Base-by-base conservation (phyloP, 108 stramenopile species). In the Parietichytrium sp. region DNA sequence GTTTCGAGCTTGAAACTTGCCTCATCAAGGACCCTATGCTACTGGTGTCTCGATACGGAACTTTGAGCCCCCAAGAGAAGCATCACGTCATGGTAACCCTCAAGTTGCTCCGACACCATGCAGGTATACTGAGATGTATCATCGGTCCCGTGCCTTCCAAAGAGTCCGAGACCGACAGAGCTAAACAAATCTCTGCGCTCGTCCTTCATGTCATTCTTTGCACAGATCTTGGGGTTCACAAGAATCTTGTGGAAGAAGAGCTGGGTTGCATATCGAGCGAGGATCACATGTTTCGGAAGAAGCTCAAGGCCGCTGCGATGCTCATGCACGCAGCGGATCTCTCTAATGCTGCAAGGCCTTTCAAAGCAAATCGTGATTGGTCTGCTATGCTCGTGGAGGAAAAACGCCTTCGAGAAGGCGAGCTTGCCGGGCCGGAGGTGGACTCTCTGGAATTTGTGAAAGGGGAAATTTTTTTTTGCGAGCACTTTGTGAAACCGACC, bases 91-190 rank as follows among this genome's bases (percentile, higher is more conserved):
- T 45, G 20, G 45, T 72, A 0, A 42, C 61, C 8, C 61, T 45
- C 61, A 72, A 72, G 33, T n/a, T 72, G 38, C 45, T 72, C 15
- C 61, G 61, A 20, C 61, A 72, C 61, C 61, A 72, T 25, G 38
- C 61, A 6, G 61, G 13, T n/a, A 6, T 72, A 6, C 20, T 72
- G 29, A 16, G 61, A 6, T 33, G 38, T 1, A 25, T 72, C 20
- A n/a, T n/a, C n/a, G n/a, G n/a, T n/a, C n/a, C n/a, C n/a, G n/a
- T n/a, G n/a, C n/a, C n/a, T n/a, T 36, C 61, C 6, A 47, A 27
- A 2, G 13, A 31, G 23, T 6, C 13, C n/a, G 52, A 38, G 15
- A 10, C 1, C 20, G 61, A 20, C 20, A 15, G 20, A 2, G 13
- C 29, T n/a, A 72, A 12, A n/a, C 23, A 45, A 10, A 38, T 72